These are phyloP conservation scores for Pythium pectinolyticum DNA, from an alignment of 352 stramenopile species.

Conservation along the genomic window DNA sequence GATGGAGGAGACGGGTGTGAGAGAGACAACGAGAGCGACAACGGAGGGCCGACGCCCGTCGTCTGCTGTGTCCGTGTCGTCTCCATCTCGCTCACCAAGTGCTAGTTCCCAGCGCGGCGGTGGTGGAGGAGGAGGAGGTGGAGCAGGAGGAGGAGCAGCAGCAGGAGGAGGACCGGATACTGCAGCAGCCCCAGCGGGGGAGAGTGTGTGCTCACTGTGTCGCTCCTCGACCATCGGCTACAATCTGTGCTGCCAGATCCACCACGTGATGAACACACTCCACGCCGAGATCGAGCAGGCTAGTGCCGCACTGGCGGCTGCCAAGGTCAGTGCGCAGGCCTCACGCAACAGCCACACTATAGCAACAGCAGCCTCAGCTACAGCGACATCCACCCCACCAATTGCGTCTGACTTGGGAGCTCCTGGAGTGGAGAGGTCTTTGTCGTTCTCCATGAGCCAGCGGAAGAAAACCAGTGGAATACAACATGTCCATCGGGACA, in stretches of 20 bases:
- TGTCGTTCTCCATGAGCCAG: neutral
- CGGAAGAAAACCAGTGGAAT: neutral
- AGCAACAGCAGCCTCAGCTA: neutral
- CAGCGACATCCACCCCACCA: neutral
- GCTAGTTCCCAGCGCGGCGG: conserved; percentile 6
- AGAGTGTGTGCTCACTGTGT: conserved; percentile 39
- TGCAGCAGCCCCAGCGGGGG: too few species aligned
- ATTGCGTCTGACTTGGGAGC: neutral
- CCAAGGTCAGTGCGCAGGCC: conserved; percentile 20
- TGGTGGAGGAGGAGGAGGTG: conserved; percentile 7
- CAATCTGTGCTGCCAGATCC: conserved; percentile 66
- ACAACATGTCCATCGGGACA: neutral
- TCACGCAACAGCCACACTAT: conserved; percentile 1
- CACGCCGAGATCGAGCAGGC: conserved; percentile 37
- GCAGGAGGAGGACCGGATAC: too few species aligned
- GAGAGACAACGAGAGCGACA: neutral
- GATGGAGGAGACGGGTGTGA: neutral
- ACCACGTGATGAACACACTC: conserved; percentile 46
- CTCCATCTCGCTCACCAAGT: neutral
- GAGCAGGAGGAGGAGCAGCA: neutral
- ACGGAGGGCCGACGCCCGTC: conserved; percentile 22
- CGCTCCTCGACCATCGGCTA: conserved; percentile 60
- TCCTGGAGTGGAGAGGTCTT: neutral
- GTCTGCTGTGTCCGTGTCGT: neutral
- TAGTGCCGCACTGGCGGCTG: conserved; percentile 4